Evolutionary conservation across 2,329 filamentous ascomycete genomes (phyloP), one percentile per base, ranked within the genome.

Genomic region (Trichoderma afroharzianum): DNA sequence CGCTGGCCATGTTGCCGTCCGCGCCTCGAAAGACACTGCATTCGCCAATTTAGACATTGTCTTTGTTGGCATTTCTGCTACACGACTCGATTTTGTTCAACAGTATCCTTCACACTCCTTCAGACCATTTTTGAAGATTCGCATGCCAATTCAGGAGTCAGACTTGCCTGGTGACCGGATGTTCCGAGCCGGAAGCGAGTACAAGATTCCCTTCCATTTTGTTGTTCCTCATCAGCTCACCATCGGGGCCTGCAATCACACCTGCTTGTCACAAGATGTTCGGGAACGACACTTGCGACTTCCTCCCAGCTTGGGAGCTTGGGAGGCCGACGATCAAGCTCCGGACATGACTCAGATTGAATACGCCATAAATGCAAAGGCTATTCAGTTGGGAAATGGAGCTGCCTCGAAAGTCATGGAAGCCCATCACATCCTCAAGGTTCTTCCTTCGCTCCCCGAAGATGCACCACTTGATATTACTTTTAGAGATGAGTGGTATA

Each of bases 171-270:
- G 79, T 8, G 80, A 83, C 24, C 80, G 83, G 39, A 76, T 87
- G 33, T 85, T 88, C 72, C 80, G 85, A 77, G 81, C 83, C n/a
- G 85, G 83, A 2, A 78, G 78, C 73, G 82, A 81, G 30, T 87
- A 88, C 78, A 82, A 76, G 15, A 78, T 90, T 28, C 87, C 87
- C n/a, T 88, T 90, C 80, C 80, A 87, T 80, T 90, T 90, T 74
- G 84, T 89, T 71, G 83, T 90, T 18, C 88, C 88, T n/a, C 81
- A 82, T 74, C 84, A 88, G 68, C 84, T 90, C 72, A 89, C 87
- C 21, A 81, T 89, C 63, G 84, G 83, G 72, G 86, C 87, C 21
- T 90, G 88, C 81, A 85, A 81, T 75, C 87, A 89, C 80, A 75
- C 78, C 32, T 82, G 84, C 68, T 79, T 81, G 53, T 81, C 81